A percentile compares a stretch with the other conserved stretches of the same genome.
phyloP scores from a whole-genome alignment of 2,329 filamentous ascomycete genomes.

The Diaporthe capsici region DNA sequence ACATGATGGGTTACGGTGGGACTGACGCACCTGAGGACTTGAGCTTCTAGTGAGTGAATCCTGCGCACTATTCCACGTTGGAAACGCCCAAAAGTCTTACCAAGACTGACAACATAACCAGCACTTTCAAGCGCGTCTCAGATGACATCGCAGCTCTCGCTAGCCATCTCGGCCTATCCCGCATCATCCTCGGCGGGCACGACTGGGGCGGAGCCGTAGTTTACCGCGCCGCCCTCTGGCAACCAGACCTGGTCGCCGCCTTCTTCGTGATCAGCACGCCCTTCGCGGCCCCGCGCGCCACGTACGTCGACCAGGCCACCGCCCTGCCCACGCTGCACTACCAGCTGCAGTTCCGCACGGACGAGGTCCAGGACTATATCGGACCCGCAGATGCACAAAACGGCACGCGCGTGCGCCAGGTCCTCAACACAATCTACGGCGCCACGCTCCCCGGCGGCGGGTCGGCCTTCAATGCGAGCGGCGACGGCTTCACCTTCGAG shows the following conservation, averaged over 20 bases:
- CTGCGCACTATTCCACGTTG: neutral
- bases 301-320: conserved; percentile 67
- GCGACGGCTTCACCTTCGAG: conserved; percentile 75
- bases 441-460: conserved; percentile 70
- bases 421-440: conserved; percentile 81
- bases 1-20: conserved; percentile 88
- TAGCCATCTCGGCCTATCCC: conserved; percentile 41
- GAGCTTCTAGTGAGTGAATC: conserved; percentile 66
- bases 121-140: conserved; percentile 75
- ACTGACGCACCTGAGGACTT: conserved; percentile 77
- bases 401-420: conserved; percentile 74
- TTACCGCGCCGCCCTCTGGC: conserved; percentile 81
- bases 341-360: conserved; percentile 83
- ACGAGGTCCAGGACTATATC: conserved; percentile 71
- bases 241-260: conserved; percentile 79
- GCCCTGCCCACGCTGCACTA: conserved; percentile 80
- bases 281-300: conserved; percentile 68
- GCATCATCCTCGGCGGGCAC: conserved; percentile 88
- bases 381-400: conserved; percentile 49
- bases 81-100: neutral
- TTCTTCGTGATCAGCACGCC: conserved; percentile 88
- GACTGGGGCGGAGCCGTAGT: conserved; percentile 90
- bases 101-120: neutral
- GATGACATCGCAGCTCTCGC: conserved; percentile 75
- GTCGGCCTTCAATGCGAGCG: conserved; percentile 66